Evolutionary conservation across 805 yeast genomes (phyloP).

Genomic region (Brettanomyces nanus): DNA sequence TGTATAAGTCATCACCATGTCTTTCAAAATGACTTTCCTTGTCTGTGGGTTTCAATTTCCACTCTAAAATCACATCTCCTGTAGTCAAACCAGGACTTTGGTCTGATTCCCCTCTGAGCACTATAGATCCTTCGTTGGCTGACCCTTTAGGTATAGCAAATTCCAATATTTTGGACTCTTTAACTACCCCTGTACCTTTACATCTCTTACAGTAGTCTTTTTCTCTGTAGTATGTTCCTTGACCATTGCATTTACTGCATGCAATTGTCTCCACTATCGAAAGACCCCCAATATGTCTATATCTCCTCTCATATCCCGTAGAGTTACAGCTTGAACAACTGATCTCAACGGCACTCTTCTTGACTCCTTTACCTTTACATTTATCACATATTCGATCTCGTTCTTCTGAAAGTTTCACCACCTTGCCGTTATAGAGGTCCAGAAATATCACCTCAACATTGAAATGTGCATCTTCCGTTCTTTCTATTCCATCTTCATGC

Average conservation of each 20-base stretch:
- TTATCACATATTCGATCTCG: conserved; percentile 63
- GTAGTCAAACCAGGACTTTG: conserved; percentile 62
- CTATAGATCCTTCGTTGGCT: conserved; percentile 49
- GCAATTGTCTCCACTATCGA: conserved; percentile 51
- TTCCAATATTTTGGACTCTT: conserved; percentile 65
- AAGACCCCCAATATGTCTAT: conserved; percentile 67
- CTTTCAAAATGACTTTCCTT: conserved; percentile 28
- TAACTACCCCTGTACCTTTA: conserved; percentile 50
- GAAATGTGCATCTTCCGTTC: conserved; percentile 62
- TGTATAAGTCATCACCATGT: conserved; percentile 55
- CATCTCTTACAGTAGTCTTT: conserved; percentile 79
- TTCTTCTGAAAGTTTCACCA: conserved; percentile 61
- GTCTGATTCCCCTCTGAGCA: conserved; percentile 66
- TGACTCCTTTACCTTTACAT: conserved; percentile 76
- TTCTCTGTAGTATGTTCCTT: conserved; percentile 48
- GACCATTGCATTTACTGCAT: conserved; percentile 67
- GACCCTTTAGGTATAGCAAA: conserved; percentile 73
- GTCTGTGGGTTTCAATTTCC: conserved; percentile 39
- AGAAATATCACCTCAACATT: conserved; percentile 58
- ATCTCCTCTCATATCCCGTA: conserved; percentile 50
- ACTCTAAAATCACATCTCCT: conserved; percentile 69
- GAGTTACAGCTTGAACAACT: conserved; percentile 68
- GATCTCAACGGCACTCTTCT: conserved; percentile 43
- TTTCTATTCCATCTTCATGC: conserved; percentile 9
- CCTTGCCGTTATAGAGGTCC: conserved; percentile 75